Base-by-base conservation (phyloP, 1,139 yeast genomes). In the Zygotorulaspora mrakii region DNA sequence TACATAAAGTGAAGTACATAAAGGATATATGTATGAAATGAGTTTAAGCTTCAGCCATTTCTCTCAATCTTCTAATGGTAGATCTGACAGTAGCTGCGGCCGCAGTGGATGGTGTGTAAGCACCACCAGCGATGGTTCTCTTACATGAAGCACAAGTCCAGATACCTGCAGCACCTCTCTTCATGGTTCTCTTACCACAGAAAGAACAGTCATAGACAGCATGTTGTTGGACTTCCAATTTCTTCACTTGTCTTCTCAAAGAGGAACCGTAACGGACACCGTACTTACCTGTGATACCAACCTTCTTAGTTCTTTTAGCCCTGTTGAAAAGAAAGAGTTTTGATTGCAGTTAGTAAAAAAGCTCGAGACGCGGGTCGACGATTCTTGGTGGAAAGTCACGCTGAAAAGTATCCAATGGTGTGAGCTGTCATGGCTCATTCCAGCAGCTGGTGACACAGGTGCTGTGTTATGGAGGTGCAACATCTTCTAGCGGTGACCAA, bases 221-320 rank as follows among this genome's bases (percentile, higher is more conserved):
- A 77, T 91, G 98, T 74, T 89, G 96, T 77, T 88, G 96, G 67
- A 87, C 84, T 78, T 94, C 98, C 76, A 94, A 79, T 82, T 91
- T 91, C 84, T 89, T 89, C 80, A 95, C 86, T 77, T 88, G 96
- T 80, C 97, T 89, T 85, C 99, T 89, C 75, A 91, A 82, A 61
- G 99, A 94, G 67, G 98, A 91, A 89, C 99, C 97, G 79, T 91
- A 91, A 83, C 98, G 89, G 77, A 91, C 96, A 86, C 97, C 99
- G 83, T 87, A 91, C 82, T 94, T 94, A 82, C 99, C 99, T 74
- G 99, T 91, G 80, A 91, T 91, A 76, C 99, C 99, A 73, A 91
- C 99, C 89, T 91, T 91, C 95, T 91, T 91, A 67, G 99, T 91
- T 85, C 99, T 87, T 79, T 89, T 89, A 75, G 96, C 83, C 97